Percentiles rank a stretch among this genome's conserved stretches.
phyloP scores from a whole-genome alignment of 2,329 filamentous ascomycete species.

The Sclerotinia sclerotiorum region DNA sequence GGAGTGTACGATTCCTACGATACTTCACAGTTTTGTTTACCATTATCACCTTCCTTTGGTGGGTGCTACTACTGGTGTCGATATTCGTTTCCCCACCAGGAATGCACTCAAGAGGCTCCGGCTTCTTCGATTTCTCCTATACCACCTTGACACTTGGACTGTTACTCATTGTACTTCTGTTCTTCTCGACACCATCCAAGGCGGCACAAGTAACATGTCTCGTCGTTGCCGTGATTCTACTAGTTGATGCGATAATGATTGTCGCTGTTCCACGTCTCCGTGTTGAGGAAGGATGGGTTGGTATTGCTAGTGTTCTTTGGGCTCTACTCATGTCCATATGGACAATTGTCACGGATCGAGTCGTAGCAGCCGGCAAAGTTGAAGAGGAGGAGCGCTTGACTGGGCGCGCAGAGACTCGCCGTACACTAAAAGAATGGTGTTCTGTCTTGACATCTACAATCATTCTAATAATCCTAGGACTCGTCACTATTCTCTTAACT shows the following conservation, averaged over 20 bases:
- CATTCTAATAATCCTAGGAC: slow-evolving; percentile 65
- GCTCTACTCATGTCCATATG: slow-evolving; percentile 76
- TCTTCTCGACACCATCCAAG: slow-evolving; percentile 83
- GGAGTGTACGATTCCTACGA: slow-evolving; percentile 79
- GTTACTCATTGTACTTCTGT: slow-evolving; percentile 74
- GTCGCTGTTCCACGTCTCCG: slow-evolving; percentile 72
- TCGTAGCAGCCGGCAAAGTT: slow-evolving; percentile 86
- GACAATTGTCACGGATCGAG: slow-evolving; percentile 74
- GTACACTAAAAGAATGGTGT: slow-evolving; percentile 80
- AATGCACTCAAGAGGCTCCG: slow-evolving; percentile 83
- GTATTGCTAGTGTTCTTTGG: slow-evolving; percentile 83
- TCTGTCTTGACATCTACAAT: slow-evolving; percentile 75
- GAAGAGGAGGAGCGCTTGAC: slow-evolving; percentile 93
- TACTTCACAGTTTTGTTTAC: slow-evolving; percentile 77
- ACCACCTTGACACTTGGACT: slow-evolving; percentile 75
- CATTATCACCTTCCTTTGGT: slow-evolving; percentile 80
- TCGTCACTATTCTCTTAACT: slow-evolving; percentile 73
- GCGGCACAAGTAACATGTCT: slow-evolving; percentile 72
- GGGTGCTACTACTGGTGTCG: slow-evolving; percentile 83
- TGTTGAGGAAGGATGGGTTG: slow-evolving; percentile 86
- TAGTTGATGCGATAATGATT: slow-evolving; percentile 77
- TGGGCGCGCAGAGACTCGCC: slow-evolving; percentile 80
- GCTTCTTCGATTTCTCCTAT: slow-evolving; percentile 86
- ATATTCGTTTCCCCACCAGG: slow-evolving; percentile 88
- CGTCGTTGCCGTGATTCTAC: slow-evolving; percentile 63